Base-by-base conservation (phyloP, 1,139 yeast species). In the Suhomyces bribrorum region DNA sequence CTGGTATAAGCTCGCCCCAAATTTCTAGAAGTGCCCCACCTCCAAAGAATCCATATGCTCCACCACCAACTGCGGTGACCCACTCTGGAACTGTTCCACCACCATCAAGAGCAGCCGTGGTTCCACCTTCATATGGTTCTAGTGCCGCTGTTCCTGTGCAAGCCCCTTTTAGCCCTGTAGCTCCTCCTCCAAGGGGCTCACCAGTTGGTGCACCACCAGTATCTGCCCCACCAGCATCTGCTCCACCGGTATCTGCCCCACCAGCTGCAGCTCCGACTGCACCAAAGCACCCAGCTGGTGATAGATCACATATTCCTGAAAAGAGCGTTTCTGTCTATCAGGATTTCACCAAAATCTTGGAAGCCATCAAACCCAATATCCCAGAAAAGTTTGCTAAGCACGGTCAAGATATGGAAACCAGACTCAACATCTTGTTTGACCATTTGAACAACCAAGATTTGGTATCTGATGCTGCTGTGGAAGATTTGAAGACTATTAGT, bases 311-410 rank as follows among this genome's bases (percentile, higher is more conserved):
- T 53, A 83, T 87, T 45, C 77, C 89, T 2, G 75, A 66, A 5
- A 70, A 69, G 7, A 74, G 82, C 2, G 56, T 62, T 46, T 81
- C 83, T n/a, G 79, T 92, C 35, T 81, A 67, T 53, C 71, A 75
- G 22, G 69, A 69, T 17, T 73, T 92, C 44, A 67, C 70, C 16
- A 58, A 62, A 5, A 81, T 80, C 48, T 62, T 86, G 48, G 77
- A 72, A 30, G 72, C 78, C 16, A 81, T 87, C 17, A 79, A 81
- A 51, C 95, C 96, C 14, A 69, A 70, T 34, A 77, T 89, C 34
- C 96, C 97, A 15, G 86, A 79, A 40, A 83, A 79, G 57, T 88
- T 79, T 56, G 61, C 73, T 27, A 83, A 81, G 47, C 97, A 89
- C 56, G 78, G 86, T 34, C 70, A 69, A 37, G 97, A 92, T 59